Percentiles rank a stretch among this genome's conserved stretches.
Conservation (phyloP, 495 filamentous ascomycete species). For the Penicillium nucicola region DNA sequence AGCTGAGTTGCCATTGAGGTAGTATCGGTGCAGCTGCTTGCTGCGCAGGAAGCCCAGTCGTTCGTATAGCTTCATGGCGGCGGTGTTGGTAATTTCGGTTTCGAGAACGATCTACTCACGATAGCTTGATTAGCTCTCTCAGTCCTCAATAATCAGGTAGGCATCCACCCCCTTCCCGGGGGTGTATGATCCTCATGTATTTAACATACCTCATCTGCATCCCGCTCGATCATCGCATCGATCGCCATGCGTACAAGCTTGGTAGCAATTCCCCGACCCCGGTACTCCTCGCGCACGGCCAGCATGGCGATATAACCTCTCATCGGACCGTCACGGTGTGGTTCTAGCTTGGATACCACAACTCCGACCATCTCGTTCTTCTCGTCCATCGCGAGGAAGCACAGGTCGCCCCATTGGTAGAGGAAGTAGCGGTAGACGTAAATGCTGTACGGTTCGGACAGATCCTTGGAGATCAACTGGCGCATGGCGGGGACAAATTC, state of each 20-base stretch:
- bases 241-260: constrained; percentile 86
- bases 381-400: constrained; percentile 80
- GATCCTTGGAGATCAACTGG: constrained; percentile 89
- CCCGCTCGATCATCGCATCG: constrained; percentile 77
- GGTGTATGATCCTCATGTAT: no score
- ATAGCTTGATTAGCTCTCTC: constrained; percentile 8
- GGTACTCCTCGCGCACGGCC: constrained; percentile 72
- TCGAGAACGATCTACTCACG: constrained; percentile 78
- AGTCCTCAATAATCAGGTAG: not conserved
- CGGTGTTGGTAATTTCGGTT: constrained; percentile 92
- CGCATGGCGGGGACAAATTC: constrained; percentile 84
- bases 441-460: constrained; percentile 98
- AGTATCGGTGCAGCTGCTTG: constrained; percentile 93
- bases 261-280: constrained; percentile 88
- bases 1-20: constrained; percentile 93
- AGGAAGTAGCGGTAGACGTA: constrained; percentile 99
- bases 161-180: not conserved
- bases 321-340: constrained; percentile 73
- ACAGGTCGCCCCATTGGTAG: constrained; percentile 96
- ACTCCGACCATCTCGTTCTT: constrained; percentile 68
- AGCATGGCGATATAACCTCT: constrained; percentile 99
- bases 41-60: constrained; percentile 87
- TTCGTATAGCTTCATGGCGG: constrained; percentile 92
- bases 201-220: constrained; percentile 76
- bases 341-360: constrained; percentile 94